A percentile compares a stretch with the other conserved stretches of the same genome.
These are phyloP conservation scores for Apiotrichum laibachii DNA, from an alignment of 1,284 basidiomycete genomes.

Conservation along the genomic window DNA sequence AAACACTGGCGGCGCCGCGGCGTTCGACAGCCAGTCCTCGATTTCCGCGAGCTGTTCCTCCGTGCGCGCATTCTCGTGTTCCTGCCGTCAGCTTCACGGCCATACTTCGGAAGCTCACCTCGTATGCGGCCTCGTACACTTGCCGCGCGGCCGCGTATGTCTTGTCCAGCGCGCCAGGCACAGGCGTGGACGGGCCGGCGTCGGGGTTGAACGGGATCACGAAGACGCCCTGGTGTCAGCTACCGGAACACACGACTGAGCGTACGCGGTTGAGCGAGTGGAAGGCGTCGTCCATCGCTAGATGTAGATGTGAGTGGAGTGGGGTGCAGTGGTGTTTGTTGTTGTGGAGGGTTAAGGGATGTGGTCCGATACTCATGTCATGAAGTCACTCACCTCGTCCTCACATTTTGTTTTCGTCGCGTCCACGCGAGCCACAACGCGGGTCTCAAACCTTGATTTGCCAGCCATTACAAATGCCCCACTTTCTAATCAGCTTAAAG, in stretches of 20 bases:
- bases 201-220: conserved; percentile 32
- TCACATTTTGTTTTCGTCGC: no score
- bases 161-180: conserved; percentile 19
- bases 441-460: no score
- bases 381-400: no score
- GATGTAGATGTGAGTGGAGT: background rate
- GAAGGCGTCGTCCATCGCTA: conserved; percentile 21
- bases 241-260: background rate
- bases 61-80: conserved; percentile 26
- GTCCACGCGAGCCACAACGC: no score
- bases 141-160: conserved; percentile 26
- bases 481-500: no score
- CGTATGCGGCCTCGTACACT: conserved; percentile 21
- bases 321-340: background rate
- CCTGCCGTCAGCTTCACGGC: conserved; percentile 13
- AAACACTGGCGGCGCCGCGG: conserved; percentile 21
- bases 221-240: conserved; percentile 36
- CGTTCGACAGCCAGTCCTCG: conserved; percentile 35
- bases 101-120: conserved; percentile 13
- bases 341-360: background rate
- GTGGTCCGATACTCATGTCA: no score
- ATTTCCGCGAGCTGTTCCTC: conserved; percentile 39
- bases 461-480: no score
- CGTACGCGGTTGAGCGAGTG: conserved; percentile 40
- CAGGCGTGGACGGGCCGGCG: conserved; percentile 16